phyloP scores from a whole-genome alignment of 108 stramenopile species.

The Pseudonitzschia delicatissima region DNA sequence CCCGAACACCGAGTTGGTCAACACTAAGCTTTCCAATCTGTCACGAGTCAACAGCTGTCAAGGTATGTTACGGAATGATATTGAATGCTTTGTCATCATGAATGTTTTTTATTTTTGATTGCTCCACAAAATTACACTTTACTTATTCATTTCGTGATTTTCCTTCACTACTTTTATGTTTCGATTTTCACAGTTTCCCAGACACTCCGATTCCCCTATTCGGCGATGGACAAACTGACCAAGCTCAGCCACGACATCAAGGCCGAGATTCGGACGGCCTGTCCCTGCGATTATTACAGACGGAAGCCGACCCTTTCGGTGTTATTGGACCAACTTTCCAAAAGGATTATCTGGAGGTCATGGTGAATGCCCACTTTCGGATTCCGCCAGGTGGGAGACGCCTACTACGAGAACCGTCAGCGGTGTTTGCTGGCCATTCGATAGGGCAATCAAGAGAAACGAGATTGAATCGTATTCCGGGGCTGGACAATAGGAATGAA shows the following conservation, averaged over 20 bases:
- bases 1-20: conserved; percentile 45
- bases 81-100: not conserved
- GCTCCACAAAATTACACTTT: not conserved
- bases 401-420: conserved; percentile 61
- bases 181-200: not conserved
- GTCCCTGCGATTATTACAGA: conserved; percentile 64
- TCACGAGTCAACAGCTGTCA: conserved; percentile 51
- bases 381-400: conserved; percentile 50
- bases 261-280: conserved; percentile 46
- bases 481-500: too few relatives aligned
- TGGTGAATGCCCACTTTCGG: conserved; percentile 62
- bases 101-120: not conserved
- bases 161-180: not conserved
- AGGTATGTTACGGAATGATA: not conserved
- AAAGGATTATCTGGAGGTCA: conserved; percentile 52
- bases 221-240: conserved; percentile 50
- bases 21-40: conserved; percentile 55
- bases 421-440: conserved; percentile 58
- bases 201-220: conserved; percentile 25
- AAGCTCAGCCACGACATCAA: conserved; percentile 59
- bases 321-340: conserved; percentile 49
- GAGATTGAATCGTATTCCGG: conserved; percentile 26
- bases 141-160: not conserved
- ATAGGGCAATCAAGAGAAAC: conserved; percentile 55
- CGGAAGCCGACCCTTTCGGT: conserved; percentile 60